Base-by-base conservation (phyloP, 352 stramenopile genomes). In the Pilasporangium apinafurcum region DNA sequence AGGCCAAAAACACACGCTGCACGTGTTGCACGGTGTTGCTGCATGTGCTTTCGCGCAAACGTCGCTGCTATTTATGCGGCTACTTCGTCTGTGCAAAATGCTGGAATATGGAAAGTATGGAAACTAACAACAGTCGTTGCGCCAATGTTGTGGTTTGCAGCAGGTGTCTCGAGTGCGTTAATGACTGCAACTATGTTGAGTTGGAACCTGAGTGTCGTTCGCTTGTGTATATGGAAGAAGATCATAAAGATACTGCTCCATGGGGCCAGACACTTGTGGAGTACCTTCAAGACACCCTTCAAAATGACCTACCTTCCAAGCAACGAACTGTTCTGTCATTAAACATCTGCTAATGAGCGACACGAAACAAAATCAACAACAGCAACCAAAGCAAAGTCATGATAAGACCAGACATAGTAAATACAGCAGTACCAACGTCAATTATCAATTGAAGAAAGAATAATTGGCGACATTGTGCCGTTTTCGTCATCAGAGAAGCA, bases 71-170 rank as follows among this genome's bases (percentile, higher is more conserved):
- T 13, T 51, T 84, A 9, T 81, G 71, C 32, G 63, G 71, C 22
- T 68, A 73, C 33, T 56, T 48, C 24, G 68, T 81, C 18, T 84
- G 71, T 36, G 54, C 65, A 17, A 60, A 62, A 18, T 84, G 68
- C 36, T 67, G 54, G 24, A 39, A 55, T 8, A 51, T 46, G 10
- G 50, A 81, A 22, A 64, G 45, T 17, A 56, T 81, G 6, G 68
- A 81, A 37, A 73, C 61, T 2, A 58, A 47, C 41, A 71, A 59
- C 25, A 58, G 63, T 2, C 45, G 67, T 10, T 26, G 57, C n/a
- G 28, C 47, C n/a, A 29, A 31, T 4, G 59, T 76, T 34, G 48
- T 53, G 2, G 52, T 76, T n/a, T 80, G 67, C 37, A 62, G 32
- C 25, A 64, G 64, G 29, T 80, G 67, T 17, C 48, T 73, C 7